These are phyloP conservation scores for Coleophoma eucalyptorum DNA, from an alignment of 2,329 filamentous ascomycete species.

Conservation along the genomic window DNA sequence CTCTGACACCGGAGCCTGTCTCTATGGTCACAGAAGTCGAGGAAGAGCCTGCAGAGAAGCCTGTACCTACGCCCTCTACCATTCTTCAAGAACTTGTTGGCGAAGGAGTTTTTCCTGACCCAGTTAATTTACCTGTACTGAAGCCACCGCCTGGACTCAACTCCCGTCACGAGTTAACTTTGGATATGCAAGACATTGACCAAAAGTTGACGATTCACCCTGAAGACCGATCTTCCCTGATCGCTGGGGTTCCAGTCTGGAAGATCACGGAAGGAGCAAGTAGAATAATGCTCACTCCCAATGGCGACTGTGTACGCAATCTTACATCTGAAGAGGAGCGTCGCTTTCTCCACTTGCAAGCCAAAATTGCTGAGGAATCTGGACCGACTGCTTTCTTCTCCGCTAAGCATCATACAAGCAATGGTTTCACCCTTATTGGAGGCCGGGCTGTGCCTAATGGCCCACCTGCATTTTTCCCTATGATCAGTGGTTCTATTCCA, in stretches of 20 bases:
- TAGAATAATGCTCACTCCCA: constrained; percentile 70
- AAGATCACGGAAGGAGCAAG: constrained; percentile 58
- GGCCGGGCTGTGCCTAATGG: constrained; percentile 63
- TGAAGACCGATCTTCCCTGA: constrained; percentile 51
- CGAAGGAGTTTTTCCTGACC: constrained; percentile 28
- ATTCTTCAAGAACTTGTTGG: constrained; percentile 35
- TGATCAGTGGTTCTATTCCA: constrained; percentile 24
- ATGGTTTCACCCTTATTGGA: constrained; percentile 59
- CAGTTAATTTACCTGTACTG: constrained; percentile 36
- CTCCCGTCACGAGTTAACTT: constrained; percentile 27
- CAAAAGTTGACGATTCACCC: constrained; percentile 44
- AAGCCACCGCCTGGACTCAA: constrained; percentile 30
- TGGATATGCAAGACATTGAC: constrained; percentile 17
- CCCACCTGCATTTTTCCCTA: constrained; percentile 57
- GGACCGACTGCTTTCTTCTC: constrained; percentile 54
- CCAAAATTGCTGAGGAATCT: constrained; percentile 46
- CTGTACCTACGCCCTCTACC: constrained; percentile 22
- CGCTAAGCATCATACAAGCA: constrained; percentile 48
- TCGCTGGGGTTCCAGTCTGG: constrained; percentile 54
- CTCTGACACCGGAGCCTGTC: constrained; percentile 12
- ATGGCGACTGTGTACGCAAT: constrained; percentile 73
- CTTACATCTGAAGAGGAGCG: constrained; percentile 66
- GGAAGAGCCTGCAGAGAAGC: constrained; percentile 23
- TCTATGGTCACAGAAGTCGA: constrained; percentile 15
- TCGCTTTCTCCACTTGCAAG: constrained; percentile 66